A percentile compares a stretch with the other conserved stretches of the same genome.
Evolutionary conservation across 176 grass and related monocot genomes (phyloP).

Genomic region (Lolium multiflorum): DNA sequence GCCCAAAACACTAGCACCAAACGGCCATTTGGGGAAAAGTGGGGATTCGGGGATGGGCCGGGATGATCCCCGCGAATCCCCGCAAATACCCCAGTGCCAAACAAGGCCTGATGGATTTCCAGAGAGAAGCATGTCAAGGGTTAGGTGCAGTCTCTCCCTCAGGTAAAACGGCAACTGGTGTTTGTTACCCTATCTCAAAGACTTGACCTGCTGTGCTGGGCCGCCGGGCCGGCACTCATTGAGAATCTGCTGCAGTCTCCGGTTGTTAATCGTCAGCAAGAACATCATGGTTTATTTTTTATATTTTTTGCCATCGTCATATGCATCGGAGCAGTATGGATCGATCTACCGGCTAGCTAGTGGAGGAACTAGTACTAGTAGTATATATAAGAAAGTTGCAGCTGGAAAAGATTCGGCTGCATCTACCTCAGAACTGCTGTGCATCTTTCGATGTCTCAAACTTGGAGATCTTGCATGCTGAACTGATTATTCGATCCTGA

Average conservation of each 20-base stretch:
- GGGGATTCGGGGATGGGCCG: no score
- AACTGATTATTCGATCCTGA: not conserved
- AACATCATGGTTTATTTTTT: not conserved
- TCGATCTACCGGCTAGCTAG: not conserved
- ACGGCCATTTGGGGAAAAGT: no score
- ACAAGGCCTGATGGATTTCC: not conserved
- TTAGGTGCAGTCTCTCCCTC: conserved; percentile 39
- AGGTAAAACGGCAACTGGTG: conserved; percentile 47
- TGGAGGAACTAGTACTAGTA: no score
- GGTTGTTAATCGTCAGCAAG: conserved; percentile 37
- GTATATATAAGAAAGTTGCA: conserved; percentile 11
- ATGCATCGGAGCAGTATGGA: not conserved
- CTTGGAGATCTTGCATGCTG: not conserved
- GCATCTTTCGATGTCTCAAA: not conserved
- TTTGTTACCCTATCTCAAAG: conserved; percentile 45
- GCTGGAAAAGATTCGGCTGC: not conserved
- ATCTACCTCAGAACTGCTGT: not conserved
- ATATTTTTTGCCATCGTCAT: not conserved
- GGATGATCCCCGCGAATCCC: no score
- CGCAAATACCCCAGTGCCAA: no score
- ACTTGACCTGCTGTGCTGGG: not conserved
- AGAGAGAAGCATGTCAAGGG: conserved; percentile 48
- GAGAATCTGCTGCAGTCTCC: conserved; percentile 24
- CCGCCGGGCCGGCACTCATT: not conserved
- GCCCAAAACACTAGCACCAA: no score